Percentiles rank a stretch among this genome's conserved stretches.
Evolutionary conservation across 495 filamentous ascomycete genomes (phyloP).

Genomic region (Penicillium antarcticum): DNA sequence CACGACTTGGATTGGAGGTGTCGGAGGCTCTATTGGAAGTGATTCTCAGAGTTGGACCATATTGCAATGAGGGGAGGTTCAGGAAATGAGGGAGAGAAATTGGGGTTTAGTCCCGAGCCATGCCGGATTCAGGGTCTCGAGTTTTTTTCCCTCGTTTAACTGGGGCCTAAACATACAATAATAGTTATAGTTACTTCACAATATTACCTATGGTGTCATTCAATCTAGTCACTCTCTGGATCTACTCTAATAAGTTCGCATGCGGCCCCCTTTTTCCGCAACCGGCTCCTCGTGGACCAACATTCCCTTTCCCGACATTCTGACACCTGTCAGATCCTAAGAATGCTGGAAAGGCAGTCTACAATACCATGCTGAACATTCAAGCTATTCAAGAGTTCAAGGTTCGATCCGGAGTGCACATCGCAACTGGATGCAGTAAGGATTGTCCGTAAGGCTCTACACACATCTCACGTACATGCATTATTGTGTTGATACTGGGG

Average conservation of each 20-base stretch:
- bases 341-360: no score
- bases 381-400: neutral
- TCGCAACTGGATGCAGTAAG: neutral
- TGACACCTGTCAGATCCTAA: neutral
- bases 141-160: neutral
- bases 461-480: no score
- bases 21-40: neutral
- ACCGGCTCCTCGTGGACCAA: neutral
- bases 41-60: constrained; percentile 1
- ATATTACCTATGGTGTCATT: neutral
- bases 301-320: neutral
- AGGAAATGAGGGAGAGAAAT: neutral
- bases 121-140: neutral
- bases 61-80: neutral
- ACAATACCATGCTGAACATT: neutral
- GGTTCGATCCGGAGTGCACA: neutral
- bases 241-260: neutral
- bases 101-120: constrained; percentile 5
- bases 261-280: neutral
- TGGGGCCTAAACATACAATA: no score
- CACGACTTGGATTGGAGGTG: neutral
- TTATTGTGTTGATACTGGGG: no score
- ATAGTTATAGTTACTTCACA: neutral
- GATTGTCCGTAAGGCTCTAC: neutral
- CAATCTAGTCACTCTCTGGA: neutral